Conservation (phyloP, 2,329 filamentous ascomycete genomes). For the Rhynchosporium agropyri region DNA sequence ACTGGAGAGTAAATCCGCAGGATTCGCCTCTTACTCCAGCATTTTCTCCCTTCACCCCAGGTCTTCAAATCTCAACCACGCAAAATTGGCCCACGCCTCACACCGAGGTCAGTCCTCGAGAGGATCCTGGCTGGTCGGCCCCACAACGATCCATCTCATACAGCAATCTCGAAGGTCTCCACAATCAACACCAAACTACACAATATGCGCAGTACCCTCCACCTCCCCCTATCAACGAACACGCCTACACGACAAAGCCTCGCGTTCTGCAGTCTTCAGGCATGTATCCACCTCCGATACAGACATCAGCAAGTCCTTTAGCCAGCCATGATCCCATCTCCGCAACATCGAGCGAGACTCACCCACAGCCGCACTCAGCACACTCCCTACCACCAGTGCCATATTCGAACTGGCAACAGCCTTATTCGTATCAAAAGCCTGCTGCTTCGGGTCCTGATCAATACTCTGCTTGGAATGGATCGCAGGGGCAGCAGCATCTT, state of each 20-base stretch:
- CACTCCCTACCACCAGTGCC: conserved; percentile 30
- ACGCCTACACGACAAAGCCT: conserved; percentile 35
- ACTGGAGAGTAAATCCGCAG: conserved; percentile 54
- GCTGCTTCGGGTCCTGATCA: conserved; percentile 31
- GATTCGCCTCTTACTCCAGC: conserved; percentile 55
- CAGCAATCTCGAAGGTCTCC: conserved; percentile 40
- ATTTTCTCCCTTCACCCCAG: conserved; percentile 53
- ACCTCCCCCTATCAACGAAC: conserved; percentile 29
- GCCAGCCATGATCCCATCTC: conserved; percentile 32
- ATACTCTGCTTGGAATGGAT: conserved; percentile 35
- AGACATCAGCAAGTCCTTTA: conserved; percentile 31
- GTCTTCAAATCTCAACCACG: conserved; percentile 39
- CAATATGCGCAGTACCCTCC: conserved; percentile 33
- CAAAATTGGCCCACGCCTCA: conserved; percentile 39
- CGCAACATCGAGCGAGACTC: conserved; percentile 28
- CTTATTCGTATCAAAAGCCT: conserved; percentile 38
- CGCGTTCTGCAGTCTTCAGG: conserved; percentile 33
- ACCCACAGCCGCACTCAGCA: conserved; percentile 35
- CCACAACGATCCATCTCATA: conserved; percentile 43
- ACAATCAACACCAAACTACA: conserved; percentile 35
- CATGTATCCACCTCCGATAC: conserved; percentile 39
- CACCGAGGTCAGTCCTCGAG: conserved; percentile 36
- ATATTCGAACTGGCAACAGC: conserved; percentile 38
- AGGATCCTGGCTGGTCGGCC: conserved; percentile 40
- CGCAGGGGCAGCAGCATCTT: conserved; percentile 30